These are phyloP conservation scores for Mycena rosella DNA, from an alignment of 768 basidiomycete genomes.

Conservation along the genomic window DNA sequence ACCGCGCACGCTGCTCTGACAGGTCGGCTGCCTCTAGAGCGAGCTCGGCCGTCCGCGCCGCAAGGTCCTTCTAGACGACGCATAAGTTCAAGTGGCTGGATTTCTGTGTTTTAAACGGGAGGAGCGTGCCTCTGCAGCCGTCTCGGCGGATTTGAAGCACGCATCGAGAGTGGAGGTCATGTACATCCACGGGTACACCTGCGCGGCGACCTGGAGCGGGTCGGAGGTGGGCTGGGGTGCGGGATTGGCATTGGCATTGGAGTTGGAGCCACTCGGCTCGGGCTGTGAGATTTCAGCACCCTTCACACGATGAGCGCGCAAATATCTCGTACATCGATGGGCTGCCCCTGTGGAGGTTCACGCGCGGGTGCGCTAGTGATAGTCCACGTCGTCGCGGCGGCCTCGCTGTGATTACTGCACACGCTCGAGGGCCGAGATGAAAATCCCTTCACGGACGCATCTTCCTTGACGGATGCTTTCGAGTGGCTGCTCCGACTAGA, in stretches of 20 bases:
- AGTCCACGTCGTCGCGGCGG: too few species aligned
- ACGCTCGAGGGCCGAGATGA: slow-evolving; percentile 23
- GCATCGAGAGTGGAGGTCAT: slow-evolving; percentile 71
- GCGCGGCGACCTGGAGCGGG: slow-evolving; percentile 62
- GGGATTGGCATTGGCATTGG: too few species aligned
- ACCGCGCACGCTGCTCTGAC: slow-evolving; percentile 55
- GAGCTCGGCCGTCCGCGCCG: slow-evolving; percentile 49
- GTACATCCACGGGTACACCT: slow-evolving; percentile 69
- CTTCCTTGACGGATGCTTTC: not conserved
- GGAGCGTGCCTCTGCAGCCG: slow-evolving; percentile 48
- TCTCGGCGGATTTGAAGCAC: slow-evolving; percentile 57
- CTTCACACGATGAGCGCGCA: too few species aligned
- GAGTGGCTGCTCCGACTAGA: slow-evolving; percentile 12
- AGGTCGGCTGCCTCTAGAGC: slow-evolving; percentile 55
- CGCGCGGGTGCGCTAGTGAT: not conserved
- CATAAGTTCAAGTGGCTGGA: not conserved
- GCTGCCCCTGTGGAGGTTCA: not conserved
- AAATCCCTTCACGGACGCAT: not conserved
- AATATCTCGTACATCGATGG: too few species aligned
- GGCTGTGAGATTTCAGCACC: slow-evolving; percentile 13
- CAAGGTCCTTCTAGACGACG: slow-evolving; percentile 51
- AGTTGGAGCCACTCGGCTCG: slow-evolving; percentile 10
- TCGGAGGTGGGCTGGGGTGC: slow-evolving; percentile 50
- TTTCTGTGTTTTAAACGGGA: too few species aligned
- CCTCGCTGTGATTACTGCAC: slow-evolving; percentile 11